Base-by-base conservation (phyloP, 2,329 filamentous ascomycete species). In the Plectosphaerella plurivora region DNA sequence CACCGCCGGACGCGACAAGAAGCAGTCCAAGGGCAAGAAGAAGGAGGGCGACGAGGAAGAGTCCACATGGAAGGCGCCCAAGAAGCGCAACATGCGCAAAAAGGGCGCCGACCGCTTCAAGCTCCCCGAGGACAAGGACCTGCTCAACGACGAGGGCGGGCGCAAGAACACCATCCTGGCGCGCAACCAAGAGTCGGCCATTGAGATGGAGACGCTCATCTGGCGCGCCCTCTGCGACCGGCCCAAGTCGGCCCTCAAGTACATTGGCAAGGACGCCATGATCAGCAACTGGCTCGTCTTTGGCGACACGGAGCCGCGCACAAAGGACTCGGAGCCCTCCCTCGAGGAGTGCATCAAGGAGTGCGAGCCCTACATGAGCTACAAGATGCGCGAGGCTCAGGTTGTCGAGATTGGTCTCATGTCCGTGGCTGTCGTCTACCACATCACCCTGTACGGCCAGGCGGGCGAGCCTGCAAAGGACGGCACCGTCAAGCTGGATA, bases 361-460 rank as follows among this genome's bases (percentile, higher is more conserved):
- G 25, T 61, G 59, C 52, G 60, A 61, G 53, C 59, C 58, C 9
- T 61, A 61, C 54, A 57, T 61, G 8, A 62, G 63, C 20, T 71
- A 64, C 57, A 53, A 61, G 51, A 67, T 71, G 55, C 64, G 65
- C 47, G 62, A 65, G 47, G 54, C 57, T 6, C 57, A 67, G 18
- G 65, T 69, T n/a, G 66, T 68, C 37, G 67, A 71, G 65, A 65
- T 69, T 18, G 69, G 65, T 44, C 55, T 71, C 24, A 71, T 71
- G 69, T 65, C 67, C 3, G 66, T 71, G 10, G 59, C 65, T 10
- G 51, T 65, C 51, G 62, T 69, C 44, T 71, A 69, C 54, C 62
- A 64, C 51, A 45, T 68, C 4, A 67, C 58, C 8, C 50, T 69
- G 45, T 68, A 61, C 51, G 51, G 55, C 35, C 54, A 61, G 42